These are phyloP conservation scores for Ophiostoma piceae DNA, from an alignment of 2,329 filamentous ascomycete species.

Conservation along the genomic window DNA sequence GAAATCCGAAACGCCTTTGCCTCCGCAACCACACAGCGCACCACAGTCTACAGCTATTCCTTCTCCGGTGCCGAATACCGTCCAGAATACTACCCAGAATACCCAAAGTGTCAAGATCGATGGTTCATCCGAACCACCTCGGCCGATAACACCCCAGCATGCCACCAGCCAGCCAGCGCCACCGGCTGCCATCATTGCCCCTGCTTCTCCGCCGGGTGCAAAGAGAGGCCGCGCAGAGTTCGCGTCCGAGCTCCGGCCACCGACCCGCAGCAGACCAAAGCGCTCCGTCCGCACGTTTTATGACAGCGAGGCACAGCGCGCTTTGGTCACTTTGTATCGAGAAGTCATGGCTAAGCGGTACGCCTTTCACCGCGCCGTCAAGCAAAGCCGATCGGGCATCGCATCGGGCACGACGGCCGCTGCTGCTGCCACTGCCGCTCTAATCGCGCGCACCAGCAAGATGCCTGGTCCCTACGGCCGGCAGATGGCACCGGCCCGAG, in stretches of 20 bases:
- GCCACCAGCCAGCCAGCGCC: not conserved
- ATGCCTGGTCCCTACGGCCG: not conserved
- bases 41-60: not conserved
- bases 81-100: not conserved
- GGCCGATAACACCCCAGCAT: not conserved
- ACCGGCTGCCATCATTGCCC: not conserved
- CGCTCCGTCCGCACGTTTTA: slow-evolving; percentile 19
- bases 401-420: not conserved
- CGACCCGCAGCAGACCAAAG: slow-evolving; percentile 21
- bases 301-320: slow-evolving; percentile 22
- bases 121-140: not conserved
- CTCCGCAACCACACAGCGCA: not conserved
- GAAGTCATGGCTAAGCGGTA: slow-evolving; percentile 26
- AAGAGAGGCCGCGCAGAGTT: slow-evolving; percentile 27
- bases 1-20: not conserved
- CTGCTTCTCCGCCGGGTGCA: slow-evolving; percentile 20
- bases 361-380: slow-evolving; percentile 25
- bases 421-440: slow-evolving; percentile 15
- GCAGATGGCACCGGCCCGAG: not conserved
- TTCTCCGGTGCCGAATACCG: too few relatives aligned
- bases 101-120: not conserved
- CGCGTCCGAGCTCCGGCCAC: slow-evolving; percentile 24
- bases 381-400: slow-evolving; percentile 4
- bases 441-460: not conserved
- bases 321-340: slow-evolving; percentile 21